Evolutionary conservation across 192 early-diverging fungal species (phyloP).

Genomic region (Rhizophlyctis rosea): DNA sequence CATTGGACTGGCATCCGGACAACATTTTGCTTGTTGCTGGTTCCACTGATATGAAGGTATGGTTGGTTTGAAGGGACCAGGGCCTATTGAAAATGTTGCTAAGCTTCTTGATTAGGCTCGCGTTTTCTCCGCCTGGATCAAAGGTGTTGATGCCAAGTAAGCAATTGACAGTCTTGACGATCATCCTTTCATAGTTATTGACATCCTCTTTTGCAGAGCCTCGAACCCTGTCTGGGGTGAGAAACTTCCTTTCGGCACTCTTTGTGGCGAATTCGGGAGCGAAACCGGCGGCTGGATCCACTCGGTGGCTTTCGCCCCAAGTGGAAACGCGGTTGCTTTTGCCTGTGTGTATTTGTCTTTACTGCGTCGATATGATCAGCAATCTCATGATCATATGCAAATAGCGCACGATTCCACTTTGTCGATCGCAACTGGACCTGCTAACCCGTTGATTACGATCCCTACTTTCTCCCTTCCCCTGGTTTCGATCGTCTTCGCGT

Average conservation of each 20-base stretch:
- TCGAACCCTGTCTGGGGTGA: conserved; percentile 82
- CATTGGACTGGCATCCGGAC: conserved; percentile 95
- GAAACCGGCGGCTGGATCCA: conserved; percentile 85
- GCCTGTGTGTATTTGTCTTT: conserved; percentile 39
- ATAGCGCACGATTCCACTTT: conserved; percentile 81
- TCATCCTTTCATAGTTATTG: conserved; percentile 7
- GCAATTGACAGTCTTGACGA: background rate
- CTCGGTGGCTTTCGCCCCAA: conserved; percentile 85
- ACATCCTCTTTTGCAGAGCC: conserved; percentile 2
- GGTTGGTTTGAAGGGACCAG: background rate
- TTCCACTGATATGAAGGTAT: conserved; percentile 48
- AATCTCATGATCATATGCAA: background rate
- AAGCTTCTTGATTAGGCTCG: conserved; percentile 56
- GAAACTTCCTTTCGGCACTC: conserved; percentile 86
- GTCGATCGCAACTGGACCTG: conserved; percentile 67
- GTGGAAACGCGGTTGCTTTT: conserved; percentile 82
- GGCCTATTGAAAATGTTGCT: background rate
- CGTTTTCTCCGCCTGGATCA: conserved; percentile 93
- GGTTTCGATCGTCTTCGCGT: conserved; percentile 72
- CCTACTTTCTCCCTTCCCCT: conserved; percentile 70
- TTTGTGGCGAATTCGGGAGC: conserved; percentile 81
- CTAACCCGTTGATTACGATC: conserved; percentile 59
- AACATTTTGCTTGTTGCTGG: conserved; percentile 92
- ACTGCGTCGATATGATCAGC: conserved; percentile 8
- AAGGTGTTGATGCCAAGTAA: conserved; percentile 87